Conservation (phyloP, 2,329 filamentous ascomycete genomes). For the Aspergillus proliferans region DNA sequence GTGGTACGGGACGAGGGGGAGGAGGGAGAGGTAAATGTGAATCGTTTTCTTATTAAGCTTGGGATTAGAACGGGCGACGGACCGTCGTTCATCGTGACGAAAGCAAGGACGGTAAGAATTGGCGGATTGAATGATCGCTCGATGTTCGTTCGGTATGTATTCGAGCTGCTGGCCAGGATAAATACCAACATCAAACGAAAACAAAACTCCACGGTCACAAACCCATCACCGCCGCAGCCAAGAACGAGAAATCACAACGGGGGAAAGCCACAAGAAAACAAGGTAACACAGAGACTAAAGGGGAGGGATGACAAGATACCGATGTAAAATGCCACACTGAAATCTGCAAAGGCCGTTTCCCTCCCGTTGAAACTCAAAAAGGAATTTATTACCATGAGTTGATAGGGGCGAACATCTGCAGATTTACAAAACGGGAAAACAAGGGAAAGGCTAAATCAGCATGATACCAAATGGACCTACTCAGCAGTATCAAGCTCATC, state of each 20-base stretch:
- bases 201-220: constrained; percentile 1
- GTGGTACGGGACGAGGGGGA: constrained; percentile 10
- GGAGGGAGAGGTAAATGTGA: constrained; percentile 6
- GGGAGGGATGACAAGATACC: constrained; percentile 1
- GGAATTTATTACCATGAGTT: neutral
- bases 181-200: constrained; percentile 18
- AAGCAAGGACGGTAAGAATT: constrained; percentile 17
- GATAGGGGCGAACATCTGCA: neutral
- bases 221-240: constrained; percentile 5
- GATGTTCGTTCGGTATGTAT: constrained; percentile 21
- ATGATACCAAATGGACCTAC: constrained; percentile 36
- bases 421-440: neutral
- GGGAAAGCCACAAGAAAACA: constrained; percentile 1
- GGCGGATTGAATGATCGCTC: constrained; percentile 18
- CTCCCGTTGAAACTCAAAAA: neutral
- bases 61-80: constrained; percentile 18
- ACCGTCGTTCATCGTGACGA: constrained; percentile 16
- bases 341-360: neutral
- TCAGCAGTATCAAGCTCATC: constrained; percentile 97
- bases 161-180: constrained; percentile 24
- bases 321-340: constrained; percentile 3
- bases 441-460: constrained; percentile 29
- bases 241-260: neutral
- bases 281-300: neutral
- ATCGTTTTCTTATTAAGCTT: constrained; percentile 19